phyloP scores from a whole-genome alignment of 1,139 yeast genomes.

The Lodderomyces margitis region DNA sequence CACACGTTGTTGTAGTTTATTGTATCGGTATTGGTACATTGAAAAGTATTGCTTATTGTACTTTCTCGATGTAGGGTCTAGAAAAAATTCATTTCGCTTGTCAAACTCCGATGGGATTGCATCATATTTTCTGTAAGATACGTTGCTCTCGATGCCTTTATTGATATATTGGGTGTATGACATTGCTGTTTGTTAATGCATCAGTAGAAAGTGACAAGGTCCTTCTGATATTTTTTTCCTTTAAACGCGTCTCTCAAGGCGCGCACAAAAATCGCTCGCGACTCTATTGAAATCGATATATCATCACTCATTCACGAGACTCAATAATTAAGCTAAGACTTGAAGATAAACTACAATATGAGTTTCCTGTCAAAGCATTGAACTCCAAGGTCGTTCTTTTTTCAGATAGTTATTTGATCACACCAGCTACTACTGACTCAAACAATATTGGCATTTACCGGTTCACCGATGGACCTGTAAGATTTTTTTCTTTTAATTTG shows the following conservation, averaged over 20 bases:
- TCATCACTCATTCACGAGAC: constrained; percentile 57
- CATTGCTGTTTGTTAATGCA: neutral
- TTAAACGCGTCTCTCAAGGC: too few relatives aligned
- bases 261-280: too few relatives aligned
- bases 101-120: constrained; percentile 5
- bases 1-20: constrained; percentile 53
- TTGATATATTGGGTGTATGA: constrained; percentile 1
- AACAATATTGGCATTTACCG: constrained; percentile 52
- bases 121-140: neutral
- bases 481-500: too few relatives aligned
- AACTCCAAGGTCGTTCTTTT: constrained; percentile 49
- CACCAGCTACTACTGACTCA: constrained; percentile 56
- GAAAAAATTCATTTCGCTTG: constrained; percentile 16
- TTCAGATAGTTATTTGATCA: constrained; percentile 29
- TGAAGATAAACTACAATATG: constrained; percentile 9
- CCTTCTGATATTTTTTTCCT: too few relatives aligned
- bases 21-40: constrained; percentile 66
- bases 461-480: constrained; percentile 16
- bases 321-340: constrained; percentile 51
- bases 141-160: neutral
- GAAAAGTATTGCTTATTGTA: constrained; percentile 74
- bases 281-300: constrained; percentile 35
- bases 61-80: constrained; percentile 35
- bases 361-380: constrained; percentile 51
- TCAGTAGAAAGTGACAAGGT: too few relatives aligned